Evolutionary conservation across 176 grass and related monocot species (phyloP), one percentile per base, ranked within the genome.

Genomic region (Elaeis guineensis): DNA sequence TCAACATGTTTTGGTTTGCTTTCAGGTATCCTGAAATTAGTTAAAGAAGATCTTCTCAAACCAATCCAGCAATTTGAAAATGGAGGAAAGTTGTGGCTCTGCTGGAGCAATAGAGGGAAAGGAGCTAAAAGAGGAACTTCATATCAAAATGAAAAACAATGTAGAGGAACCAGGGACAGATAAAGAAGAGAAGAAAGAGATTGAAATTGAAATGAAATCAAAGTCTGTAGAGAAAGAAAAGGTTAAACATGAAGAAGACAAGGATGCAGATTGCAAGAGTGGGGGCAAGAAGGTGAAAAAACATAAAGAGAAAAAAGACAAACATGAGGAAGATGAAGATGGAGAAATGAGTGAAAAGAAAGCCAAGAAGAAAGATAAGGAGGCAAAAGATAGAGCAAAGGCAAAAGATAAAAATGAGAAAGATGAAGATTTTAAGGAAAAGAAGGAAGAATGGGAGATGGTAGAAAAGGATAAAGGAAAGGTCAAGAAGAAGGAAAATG

Each of bases 61-160:
- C 17, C 1, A 5, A 20, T 29, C 14, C 2, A n/a, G 51, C 30
- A 60, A 21, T 19, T 63, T 29, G 51, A 15, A 67, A 63, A 83
- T 84, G 80, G 80, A 67, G 72, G 75, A 77, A 25, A 70, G 80
- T 20, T 76, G 39, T 25, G 65, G 79, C 20, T 52, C 12, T 5
- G 5, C 21, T 19, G 63, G 50, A 21, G 67, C 71, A 4, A 21
- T 48, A 22, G 32, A 58, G 18, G 25, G 17, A 49, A 75, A 79
- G 22, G 62, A 75, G 20, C 69, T 61, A 3, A 80, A 84, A 26
- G 77, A 83, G 9, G 73, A 78, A 49, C 51, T 95, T 64, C 76
- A 90, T 65, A 66, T 90, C 15, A 87, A 90, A 76, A 24, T 95
- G 19, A 90, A 87, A 75, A 70, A 64, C 58, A 82, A 67, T 65